Conservation (phyloP, 352 stramenopile genomes). For the Phytopythium sindhum region DNA sequence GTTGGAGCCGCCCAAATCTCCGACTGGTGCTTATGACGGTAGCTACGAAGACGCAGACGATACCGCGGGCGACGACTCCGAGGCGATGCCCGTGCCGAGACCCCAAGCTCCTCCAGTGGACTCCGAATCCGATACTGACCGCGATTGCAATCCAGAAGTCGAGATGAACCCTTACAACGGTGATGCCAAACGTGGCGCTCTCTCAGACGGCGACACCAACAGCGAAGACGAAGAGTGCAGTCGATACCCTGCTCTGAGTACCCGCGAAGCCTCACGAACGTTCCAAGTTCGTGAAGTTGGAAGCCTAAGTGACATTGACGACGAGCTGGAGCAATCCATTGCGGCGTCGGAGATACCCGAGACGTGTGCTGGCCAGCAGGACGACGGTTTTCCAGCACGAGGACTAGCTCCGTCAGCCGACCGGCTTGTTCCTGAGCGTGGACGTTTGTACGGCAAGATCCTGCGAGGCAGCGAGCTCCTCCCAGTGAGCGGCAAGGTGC, state of each 20-base stretch:
- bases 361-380: conserved; percentile 22
- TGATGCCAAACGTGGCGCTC: not conserved
- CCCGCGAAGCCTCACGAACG: not conserved
- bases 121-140: not conserved
- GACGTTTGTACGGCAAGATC: conserved; percentile 42
- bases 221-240: conserved; percentile 2
- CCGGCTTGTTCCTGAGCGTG: conserved; percentile 19
- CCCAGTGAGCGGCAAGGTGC: conserved; percentile 12
- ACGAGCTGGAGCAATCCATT: conserved; percentile 40
- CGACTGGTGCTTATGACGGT: conserved; percentile 27
- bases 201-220: conserved; percentile 4
- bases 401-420: not conserved
- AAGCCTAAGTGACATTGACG: conserved; percentile 7
- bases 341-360: conserved; percentile 41
- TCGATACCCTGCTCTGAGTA: not conserved
- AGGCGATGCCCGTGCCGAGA: not conserved
- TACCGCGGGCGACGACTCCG: conserved; percentile 2
- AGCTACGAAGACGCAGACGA: conserved; percentile 14
- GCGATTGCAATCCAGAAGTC: not conserved
- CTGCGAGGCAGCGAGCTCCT: conserved; percentile 36
- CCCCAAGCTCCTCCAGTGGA: conserved; percentile 2
- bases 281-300: conserved; percentile 1
- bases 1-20: conserved; percentile 47
- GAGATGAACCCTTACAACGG: not conserved
- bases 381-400: not conserved